Evolutionary conservation across 148 eudicot genomes (phyloP).

Genomic region (Gaultheria prostrata): DNA sequence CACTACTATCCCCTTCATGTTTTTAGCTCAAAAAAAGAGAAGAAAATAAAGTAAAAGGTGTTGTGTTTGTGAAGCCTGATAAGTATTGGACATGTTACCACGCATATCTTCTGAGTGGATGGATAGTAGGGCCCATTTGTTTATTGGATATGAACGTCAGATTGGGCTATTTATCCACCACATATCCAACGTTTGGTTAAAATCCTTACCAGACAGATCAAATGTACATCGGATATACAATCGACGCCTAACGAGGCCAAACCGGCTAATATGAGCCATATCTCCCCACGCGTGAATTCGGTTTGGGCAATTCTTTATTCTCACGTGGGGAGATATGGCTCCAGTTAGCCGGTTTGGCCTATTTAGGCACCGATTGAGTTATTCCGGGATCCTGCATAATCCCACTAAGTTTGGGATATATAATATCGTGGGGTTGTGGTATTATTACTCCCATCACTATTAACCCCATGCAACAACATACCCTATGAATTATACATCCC

Average conservation of each 20-base stretch:
- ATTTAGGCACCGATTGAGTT: no score
- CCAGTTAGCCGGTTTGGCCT: no score
- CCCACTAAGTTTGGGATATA: background rate
- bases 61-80: background rate
- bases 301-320: no score
- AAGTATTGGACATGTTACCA: background rate
- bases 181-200: background rate
- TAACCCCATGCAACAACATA: background rate
- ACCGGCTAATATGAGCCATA: no score
- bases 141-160: background rate
- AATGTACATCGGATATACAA: background rate
- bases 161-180: background rate
- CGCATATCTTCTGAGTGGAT: background rate
- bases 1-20: background rate
- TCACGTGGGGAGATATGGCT: no score
- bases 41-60: background rate
- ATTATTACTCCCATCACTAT: background rate
- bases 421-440: background rate
- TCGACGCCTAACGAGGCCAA: no score
- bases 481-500: background rate
- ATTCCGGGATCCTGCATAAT: no score
- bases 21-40: background rate
- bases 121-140: background rate
- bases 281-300: no score
- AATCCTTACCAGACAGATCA: background rate